Evolutionary conservation across 2,329 filamentous ascomycete species (phyloP), one percentile per base, ranked within the genome.

Genomic region (Trichoderma cornu-damae): DNA sequence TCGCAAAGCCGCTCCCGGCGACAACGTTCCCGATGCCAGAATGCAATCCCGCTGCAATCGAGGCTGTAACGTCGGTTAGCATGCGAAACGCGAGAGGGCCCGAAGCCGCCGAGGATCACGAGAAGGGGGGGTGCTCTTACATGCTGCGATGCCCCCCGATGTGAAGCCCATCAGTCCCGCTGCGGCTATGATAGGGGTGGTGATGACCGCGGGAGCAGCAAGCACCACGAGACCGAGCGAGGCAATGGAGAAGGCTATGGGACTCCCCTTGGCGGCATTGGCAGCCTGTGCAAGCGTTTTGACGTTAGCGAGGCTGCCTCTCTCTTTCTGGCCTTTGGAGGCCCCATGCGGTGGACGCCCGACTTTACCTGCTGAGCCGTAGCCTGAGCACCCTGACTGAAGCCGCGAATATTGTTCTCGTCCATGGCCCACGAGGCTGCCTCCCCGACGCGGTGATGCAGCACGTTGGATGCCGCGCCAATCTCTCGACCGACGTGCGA

Each of bases 1-100:
- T 64, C 1, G 71, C 66, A 35, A 73, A 72, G 0, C 60, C 0
- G 5, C 65, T 61, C 0, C 56, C 49, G 1, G 64, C 63, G 0
- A 18, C 61, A 4, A 71, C 66, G 18, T 61, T 70, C 0, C 70
- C 70, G 0, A 69, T 66, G 0, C 34, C 35, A 9, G 63, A 61
- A 24, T 73, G 70, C 0, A 61, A 50, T 0, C 43, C 60, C 1
- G 68, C 63, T 0, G 69, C 69, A 9, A 60, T 0, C 1, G 68
- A 65, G 1, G 63, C 68, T 69, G 18, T 22, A 20, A 8, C 6
- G 3, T 34, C 7, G 9, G 37, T 52, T 6, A 52, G 49, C 34
- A 24, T 12, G 6, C n/a, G 22, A 1, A 5, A 18, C 5, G 12
- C 2, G 18, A 16, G 11, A 30, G 12, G 8, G n/a, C n/a, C n/a